Evolutionary conservation across 1,139 yeast genomes (phyloP).

Genomic region (Yamadazyma sp.): DNA sequence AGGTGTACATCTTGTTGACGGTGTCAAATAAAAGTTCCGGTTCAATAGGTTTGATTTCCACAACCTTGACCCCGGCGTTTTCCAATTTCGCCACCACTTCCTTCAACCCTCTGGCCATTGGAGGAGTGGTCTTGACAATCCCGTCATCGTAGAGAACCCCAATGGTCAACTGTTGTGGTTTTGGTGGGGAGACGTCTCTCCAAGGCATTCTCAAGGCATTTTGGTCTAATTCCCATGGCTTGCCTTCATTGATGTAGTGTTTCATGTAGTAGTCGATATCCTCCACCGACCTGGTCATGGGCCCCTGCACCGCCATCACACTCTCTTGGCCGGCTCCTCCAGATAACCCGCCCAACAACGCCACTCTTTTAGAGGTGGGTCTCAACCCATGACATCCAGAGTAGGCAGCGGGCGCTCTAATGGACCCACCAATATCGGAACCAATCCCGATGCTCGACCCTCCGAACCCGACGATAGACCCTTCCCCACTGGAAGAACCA

Average conservation of each 20-base stretch:
- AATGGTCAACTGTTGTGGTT: constrained; percentile 36
- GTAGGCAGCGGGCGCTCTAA: constrained; percentile 74
- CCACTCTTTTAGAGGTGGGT: constrained; percentile 65
- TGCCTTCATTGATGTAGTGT: constrained; percentile 55
- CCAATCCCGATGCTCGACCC: constrained; percentile 72
- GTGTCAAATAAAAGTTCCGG: constrained; percentile 52
- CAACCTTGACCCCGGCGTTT: constrained; percentile 31
- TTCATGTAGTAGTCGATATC: constrained; percentile 67
- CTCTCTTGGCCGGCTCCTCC: constrained; percentile 61
- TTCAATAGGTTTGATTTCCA: constrained; percentile 52
- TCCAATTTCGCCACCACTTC: constrained; percentile 27
- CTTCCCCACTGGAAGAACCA: constrained; percentile 82
- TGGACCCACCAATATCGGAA: constrained; percentile 78
- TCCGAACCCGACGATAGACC: constrained; percentile 63
- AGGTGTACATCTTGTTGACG: constrained; percentile 48
- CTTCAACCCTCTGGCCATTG: constrained; percentile 44
- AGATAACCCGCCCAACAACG: constrained; percentile 50
- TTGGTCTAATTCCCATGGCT: constrained; percentile 71
- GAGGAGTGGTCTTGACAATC: constrained; percentile 50
- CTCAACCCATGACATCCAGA: constrained; percentile 67
- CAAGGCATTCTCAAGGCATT: constrained; percentile 59
- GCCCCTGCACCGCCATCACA: constrained; percentile 62
- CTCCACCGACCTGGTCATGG: constrained; percentile 58
- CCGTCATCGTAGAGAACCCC: constrained; percentile 44
- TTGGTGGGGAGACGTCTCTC: constrained; percentile 51